Base-by-base conservation (phyloP, 208 protist species). In the Trypanosoma conorhini region DNA sequence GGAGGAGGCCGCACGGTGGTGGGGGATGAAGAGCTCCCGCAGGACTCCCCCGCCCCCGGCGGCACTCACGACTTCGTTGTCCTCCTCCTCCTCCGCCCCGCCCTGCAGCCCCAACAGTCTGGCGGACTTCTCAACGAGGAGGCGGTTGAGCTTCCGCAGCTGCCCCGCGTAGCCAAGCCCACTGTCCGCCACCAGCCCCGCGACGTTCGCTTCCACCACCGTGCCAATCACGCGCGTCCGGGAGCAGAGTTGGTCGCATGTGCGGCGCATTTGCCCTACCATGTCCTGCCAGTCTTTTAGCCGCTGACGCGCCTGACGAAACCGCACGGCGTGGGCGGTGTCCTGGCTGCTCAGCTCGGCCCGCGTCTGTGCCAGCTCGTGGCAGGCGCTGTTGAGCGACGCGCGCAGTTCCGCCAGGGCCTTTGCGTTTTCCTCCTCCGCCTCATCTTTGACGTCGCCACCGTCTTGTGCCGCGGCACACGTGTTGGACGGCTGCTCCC, bases 231-330 rank as follows among this genome's bases (percentile, higher is more conserved):
- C 72, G 22, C 70, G 62, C 9, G 82, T 77, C 58, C 83, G 78
- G 19, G 76, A 67, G 0, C 38, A 28, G 15, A 81, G 76, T 70
- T 87, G 81, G 13, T 81, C 55, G 38, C 65, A 44, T 17, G 67
- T 77, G 51, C 62, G 62, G 24, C 76, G 79, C 62, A 72, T 48
- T 30, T 67, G 40, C 30, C 58, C 67, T 12, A 68, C 71, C 57
- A 90, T 80, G 21, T 79, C 76, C 38, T 90, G 81, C 85, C 85
- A 90, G 58, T 90, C 85, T 62, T 74, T 75, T 10, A 90, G 71
- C 5, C 74, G 72, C 58, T 90, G 85, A 54, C 79, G 78, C 19
- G 85, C 28, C 35, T 87, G 74, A 15, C 76, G 84, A 46, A 86
- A 78, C 28, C 72, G 72, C 9, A 72, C 70, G 0, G 67, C 52